Evolutionary conservation across 106 monocot genomes (phyloP), one percentile per base, ranked within the genome.

Genomic region (Dioscorea zingiberensis): DNA sequence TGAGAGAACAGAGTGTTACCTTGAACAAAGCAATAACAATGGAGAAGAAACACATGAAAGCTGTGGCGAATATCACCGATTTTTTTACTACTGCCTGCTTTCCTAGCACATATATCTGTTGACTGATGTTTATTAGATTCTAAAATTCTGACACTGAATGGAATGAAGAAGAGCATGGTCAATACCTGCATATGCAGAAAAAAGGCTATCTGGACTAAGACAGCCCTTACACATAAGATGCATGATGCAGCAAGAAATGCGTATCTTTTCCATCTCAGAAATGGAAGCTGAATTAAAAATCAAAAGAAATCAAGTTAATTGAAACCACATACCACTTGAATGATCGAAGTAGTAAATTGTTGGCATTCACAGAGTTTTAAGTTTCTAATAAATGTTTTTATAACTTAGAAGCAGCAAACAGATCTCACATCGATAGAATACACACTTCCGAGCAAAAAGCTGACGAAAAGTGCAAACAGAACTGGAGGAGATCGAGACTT

Each of bases 21-120:
- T 86, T 86, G 64, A 86, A 86, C 45, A 86, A 54, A 67, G 85
- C 77, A 64, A 86, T 86, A 62, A 86, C 85, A 65, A 70, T 74
- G 23, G 81, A 71, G 70, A 86, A 86, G 68, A 71, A 86, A 44
- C 85, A 81, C 85, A 86, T 86, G 71, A 86, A 86, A 61, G 47
- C 57, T 55, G 85, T 86, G 13, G 75, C 85, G 47, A 78, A 86
- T 4, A 78, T 16, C 65, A 81, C 63, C 2, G 85, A 46, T 44
- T 66, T 81, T 32, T 60, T 72, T 1, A 78, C 30, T 1, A 19
- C 27, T 24, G 68, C 25, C 48, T 74, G 78, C 54, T 69, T 86
- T 65, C 70, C 53, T 38, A 86, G 55, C 27, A 81, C 75, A 78
- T 78, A 75, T 57, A 48, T 69, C 85, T 86, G 78, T 14, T 45